Percentiles rank a stretch among this genome's conserved stretches.
Evolutionary conservation across 2,329 filamentous ascomycete genomes (phyloP).

Genomic region (Helotiales sp.): DNA sequence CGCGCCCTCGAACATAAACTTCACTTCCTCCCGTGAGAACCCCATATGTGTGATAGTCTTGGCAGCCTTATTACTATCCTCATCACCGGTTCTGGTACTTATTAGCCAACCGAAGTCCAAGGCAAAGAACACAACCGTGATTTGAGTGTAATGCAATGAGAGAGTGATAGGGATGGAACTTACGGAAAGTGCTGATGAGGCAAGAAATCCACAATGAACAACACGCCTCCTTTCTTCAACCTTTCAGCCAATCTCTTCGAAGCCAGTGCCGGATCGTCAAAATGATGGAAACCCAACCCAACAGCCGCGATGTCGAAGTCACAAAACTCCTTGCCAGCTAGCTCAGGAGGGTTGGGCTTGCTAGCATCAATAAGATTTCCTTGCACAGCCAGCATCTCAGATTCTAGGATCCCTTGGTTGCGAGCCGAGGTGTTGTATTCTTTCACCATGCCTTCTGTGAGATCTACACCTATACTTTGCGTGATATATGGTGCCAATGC

Average conservation of each 20-base stretch:
- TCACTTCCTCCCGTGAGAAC: slow-evolving; percentile 65
- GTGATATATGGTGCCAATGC: slow-evolving; percentile 65
- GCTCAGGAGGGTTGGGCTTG: slow-evolving; percentile 55
- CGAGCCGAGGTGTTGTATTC: slow-evolving; percentile 66
- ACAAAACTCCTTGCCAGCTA: slow-evolving; percentile 62
- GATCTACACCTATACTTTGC: slow-evolving; percentile 69
- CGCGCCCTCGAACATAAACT: slow-evolving; percentile 65
- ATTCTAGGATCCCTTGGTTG: slow-evolving; percentile 56
- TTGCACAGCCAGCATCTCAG: slow-evolving; percentile 60
- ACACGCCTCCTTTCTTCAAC: slow-evolving; percentile 67
- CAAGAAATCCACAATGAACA: slow-evolving; percentile 72
- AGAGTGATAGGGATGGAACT: too few species aligned
- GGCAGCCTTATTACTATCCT: slow-evolving; percentile 41
- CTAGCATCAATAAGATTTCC: slow-evolving; percentile 60
- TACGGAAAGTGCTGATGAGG: slow-evolving; percentile 48
- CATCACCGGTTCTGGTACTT: background rate
- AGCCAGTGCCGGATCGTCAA: slow-evolving; percentile 65
- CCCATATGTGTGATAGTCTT: slow-evolving; percentile 68
- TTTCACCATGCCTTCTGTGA: slow-evolving; percentile 72
- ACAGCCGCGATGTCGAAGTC: slow-evolving; percentile 72
- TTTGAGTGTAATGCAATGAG: too few species aligned
- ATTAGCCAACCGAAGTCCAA: background rate
- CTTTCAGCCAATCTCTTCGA: slow-evolving; percentile 63
- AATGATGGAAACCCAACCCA: slow-evolving; percentile 69
- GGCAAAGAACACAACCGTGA: too few species aligned